Evolutionary conservation across 768 basidiomycete species (phyloP).

Genomic region (Tremella mesenterica): DNA sequence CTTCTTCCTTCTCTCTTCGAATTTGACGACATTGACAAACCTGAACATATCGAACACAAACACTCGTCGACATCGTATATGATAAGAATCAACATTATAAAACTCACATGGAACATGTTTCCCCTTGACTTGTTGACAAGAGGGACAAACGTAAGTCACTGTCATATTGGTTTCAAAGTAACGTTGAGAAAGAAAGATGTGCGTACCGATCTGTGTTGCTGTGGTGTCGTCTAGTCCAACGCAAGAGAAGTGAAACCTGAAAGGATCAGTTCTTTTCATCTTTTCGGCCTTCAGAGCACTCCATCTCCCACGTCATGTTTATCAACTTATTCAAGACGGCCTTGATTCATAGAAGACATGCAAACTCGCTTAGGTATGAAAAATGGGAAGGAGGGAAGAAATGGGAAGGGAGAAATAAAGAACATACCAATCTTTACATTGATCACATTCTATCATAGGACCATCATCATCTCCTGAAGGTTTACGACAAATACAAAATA

Average conservation of each 20-base stretch:
- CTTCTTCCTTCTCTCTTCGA: not conserved
- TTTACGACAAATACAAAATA: slow-evolving; percentile 28
- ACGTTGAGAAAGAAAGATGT: not conserved
- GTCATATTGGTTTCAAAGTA: not conserved
- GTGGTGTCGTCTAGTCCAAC: slow-evolving; percentile 18
- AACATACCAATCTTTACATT: slow-evolving; percentile 38
- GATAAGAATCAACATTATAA: too few relatives aligned
- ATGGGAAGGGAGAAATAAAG: not conserved
- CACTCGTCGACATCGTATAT: too few relatives aligned
- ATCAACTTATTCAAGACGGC: not conserved
- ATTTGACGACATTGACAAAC: not conserved
- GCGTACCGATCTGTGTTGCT: slow-evolving; percentile 32
- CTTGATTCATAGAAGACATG: not conserved
- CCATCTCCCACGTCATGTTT: not conserved
- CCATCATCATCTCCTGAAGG: slow-evolving; percentile 12
- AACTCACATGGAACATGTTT: not conserved
- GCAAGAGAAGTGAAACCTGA: slow-evolving; percentile 37
- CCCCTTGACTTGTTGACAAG: not conserved
- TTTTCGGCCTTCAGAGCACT: not conserved
- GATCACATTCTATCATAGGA: slow-evolving; percentile 37
- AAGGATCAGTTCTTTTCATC: not conserved
- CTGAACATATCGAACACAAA: not conserved
- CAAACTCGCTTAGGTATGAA: not conserved
- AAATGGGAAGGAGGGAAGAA: not conserved
- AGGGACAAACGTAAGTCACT: not conserved